Conservation (phyloP, 2,329 filamentous ascomycete genomes). For the Aspergillus ibericus region DNA sequence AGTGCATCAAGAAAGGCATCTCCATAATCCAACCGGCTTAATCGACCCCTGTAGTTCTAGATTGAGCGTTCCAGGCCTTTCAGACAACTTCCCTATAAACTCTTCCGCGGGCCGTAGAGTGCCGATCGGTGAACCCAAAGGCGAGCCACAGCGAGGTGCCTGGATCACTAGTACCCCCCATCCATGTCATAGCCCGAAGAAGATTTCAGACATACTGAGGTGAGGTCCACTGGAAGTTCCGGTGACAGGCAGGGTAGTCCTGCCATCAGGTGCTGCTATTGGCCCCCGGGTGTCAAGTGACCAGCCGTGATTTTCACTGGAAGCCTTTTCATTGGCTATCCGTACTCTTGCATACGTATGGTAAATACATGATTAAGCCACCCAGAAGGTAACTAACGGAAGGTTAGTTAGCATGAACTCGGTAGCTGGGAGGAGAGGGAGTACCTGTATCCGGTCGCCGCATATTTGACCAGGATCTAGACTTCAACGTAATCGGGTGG, state of each 20-base stretch:
- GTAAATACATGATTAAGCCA: constrained; percentile 11
- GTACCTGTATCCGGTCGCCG: constrained; percentile 3
- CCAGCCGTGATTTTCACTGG: constrained; percentile 39
- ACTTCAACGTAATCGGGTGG: constrained; percentile 6
- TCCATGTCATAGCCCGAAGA: constrained; percentile 10
- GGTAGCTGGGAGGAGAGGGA: background rate
- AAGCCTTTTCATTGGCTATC: constrained; percentile 28
- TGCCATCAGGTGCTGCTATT: constrained; percentile 15
- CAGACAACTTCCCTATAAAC: background rate
- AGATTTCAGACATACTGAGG: constrained; percentile 1
- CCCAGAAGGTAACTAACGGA: background rate
- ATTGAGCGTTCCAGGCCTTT: background rate
- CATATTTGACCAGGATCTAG: constrained; percentile 18
- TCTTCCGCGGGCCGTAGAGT: background rate
- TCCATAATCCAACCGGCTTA: background rate
- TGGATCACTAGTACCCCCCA: background rate
- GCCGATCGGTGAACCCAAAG: background rate
- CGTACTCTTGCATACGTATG: constrained; percentile 12
- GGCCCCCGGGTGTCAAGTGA: constrained; percentile 37
- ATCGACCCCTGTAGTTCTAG: background rate
- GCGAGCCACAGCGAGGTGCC: background rate
- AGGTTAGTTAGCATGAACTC: background rate
- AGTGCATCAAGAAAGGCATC: background rate
- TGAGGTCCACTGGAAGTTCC: constrained; percentile 9
- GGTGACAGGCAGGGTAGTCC: constrained; percentile 15